A percentile compares a stretch with the other conserved stretches of the same genome.
These are phyloP conservation scores for Flaveria linearis DNA, from an alignment of 129 eudicot species.

Conservation along the genomic window DNA sequence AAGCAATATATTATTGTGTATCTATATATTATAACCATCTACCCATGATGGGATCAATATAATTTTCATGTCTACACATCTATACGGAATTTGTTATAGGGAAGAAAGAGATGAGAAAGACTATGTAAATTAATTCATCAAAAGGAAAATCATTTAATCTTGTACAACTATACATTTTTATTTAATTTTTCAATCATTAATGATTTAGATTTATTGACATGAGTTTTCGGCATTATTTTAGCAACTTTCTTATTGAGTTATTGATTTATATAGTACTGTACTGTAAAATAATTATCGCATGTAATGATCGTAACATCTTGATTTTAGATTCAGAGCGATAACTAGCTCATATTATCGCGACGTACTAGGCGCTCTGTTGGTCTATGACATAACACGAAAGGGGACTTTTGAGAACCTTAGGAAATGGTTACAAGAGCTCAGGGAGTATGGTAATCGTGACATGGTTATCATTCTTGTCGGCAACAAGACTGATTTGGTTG, in stretches of 20 bases:
- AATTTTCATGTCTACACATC: no score
- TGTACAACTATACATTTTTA: no score
- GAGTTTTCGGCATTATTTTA: neutral
- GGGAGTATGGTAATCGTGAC: constrained; percentile 61
- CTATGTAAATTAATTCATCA: no score
- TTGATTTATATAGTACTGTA: neutral
- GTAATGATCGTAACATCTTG: neutral
- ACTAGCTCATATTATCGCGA: constrained; percentile 86
- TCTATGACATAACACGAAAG: constrained; percentile 72
- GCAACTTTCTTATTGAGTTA: neutral
- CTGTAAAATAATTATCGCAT: neutral
- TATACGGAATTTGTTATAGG: no score
- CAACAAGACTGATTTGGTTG: constrained; percentile 60
- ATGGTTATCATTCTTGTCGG: constrained; percentile 76
- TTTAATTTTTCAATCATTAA: no score
- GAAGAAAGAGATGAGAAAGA: no score
- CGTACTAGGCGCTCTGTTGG: constrained; percentile 69
- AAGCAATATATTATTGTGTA: no score
- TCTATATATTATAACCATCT: no score
- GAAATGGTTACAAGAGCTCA: constrained; percentile 70
- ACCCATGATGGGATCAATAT: no score
- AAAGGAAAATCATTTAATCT: no score
- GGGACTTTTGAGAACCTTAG: constrained; percentile 59
- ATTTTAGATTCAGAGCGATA: constrained; percentile 65
- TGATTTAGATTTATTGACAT: no score